Conservation (phyloP, 306 rosid genomes). For the Hippophae tibetana region DNA sequence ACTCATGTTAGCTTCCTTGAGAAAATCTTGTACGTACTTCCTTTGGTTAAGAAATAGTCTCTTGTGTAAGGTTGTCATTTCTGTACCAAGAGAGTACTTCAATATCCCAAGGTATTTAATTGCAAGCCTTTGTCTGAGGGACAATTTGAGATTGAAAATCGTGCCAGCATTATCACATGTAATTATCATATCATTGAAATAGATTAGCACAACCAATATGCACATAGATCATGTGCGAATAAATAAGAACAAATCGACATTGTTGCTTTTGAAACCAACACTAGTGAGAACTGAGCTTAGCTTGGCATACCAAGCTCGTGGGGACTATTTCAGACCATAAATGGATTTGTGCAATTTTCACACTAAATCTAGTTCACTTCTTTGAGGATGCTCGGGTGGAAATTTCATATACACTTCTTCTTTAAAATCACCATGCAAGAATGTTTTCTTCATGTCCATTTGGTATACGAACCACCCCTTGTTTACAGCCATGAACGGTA, state of each 20-base stretch:
- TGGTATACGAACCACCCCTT: not conserved
- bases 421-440: not conserved
- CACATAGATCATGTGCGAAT: not conserved
- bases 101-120: not conserved
- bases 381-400: too few species aligned
- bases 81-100: not conserved
- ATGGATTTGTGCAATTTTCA: too few species aligned
- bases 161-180: not conserved
- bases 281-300: too few species aligned
- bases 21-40: not conserved
- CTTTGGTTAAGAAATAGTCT: not conserved
- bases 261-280: too few species aligned
- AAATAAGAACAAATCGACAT: not conserved
- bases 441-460: not conserved
- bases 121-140: not conserved
- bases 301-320: too few species aligned
- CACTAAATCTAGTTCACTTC: too few species aligned
- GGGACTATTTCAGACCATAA: too few species aligned
- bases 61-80: not conserved
- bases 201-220: not conserved
- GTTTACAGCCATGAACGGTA: not conserved
- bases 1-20: too few species aligned
- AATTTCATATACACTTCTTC: too few species aligned
- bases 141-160: not conserved
- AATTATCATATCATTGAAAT: not conserved